Percentiles rank a stretch among this genome's conserved stretches.
phyloP scores from a whole-genome alignment of 2,329 filamentous ascomycete genomes.

The Alternaria triticina region DNA sequence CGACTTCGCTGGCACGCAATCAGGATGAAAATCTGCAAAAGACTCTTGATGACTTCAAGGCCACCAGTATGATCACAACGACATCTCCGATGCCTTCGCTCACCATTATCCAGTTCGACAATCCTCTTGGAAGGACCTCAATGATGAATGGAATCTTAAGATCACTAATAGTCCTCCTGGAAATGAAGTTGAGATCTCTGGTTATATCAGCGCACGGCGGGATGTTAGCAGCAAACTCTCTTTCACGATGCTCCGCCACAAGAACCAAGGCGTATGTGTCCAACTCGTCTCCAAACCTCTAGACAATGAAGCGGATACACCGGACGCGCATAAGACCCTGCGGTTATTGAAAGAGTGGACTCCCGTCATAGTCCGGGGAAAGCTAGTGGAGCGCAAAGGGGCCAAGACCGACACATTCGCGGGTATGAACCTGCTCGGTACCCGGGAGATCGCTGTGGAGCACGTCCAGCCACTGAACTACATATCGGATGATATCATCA shows the following conservation, averaged over 20 bases:
- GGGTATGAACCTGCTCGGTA: constrained; percentile 41
- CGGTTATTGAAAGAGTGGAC: constrained; percentile 57
- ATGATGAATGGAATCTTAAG: constrained; percentile 44
- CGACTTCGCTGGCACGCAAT: constrained; percentile 10
- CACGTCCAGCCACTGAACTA: constrained; percentile 72
- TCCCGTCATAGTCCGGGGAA: constrained; percentile 62
- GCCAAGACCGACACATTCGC: constrained; percentile 41
- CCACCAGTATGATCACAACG: constrained; percentile 30
- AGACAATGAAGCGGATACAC: constrained; percentile 21
- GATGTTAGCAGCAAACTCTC: constrained; percentile 72
- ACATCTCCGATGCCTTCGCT: constrained; percentile 1
- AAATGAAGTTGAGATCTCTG: constrained; percentile 45
- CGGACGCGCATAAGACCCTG: constrained; percentile 46
- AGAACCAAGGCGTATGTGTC: constrained; percentile 52
- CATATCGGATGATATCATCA: constrained; percentile 77
- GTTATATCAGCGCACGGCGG: constrained; percentile 73
- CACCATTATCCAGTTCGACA: constrained; percentile 16
- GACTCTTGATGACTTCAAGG: constrained; percentile 40
- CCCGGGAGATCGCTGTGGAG: constrained; percentile 67
- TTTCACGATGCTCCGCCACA: constrained; percentile 68
- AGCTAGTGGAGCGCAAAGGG: constrained; percentile 51
- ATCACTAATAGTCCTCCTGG: neutral
- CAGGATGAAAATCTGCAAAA: constrained; percentile 28
- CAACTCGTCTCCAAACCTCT: constrained; percentile 59
- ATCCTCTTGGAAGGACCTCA: constrained; percentile 30